Percentiles rank a stretch among this genome's conserved stretches.
phyloP scores from a whole-genome alignment of 805 yeast genomes.

The Candida parachauliodes region DNA sequence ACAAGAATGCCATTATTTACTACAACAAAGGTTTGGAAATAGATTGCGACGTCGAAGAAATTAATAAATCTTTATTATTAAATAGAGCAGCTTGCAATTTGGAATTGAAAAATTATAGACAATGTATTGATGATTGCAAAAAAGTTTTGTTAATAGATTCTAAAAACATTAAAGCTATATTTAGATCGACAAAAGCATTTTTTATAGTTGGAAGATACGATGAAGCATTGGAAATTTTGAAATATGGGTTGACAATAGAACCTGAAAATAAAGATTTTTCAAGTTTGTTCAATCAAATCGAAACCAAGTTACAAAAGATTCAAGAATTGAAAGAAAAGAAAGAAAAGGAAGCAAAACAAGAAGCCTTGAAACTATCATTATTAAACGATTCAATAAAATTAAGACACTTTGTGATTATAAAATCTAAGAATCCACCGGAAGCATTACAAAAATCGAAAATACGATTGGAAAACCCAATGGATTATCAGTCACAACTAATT shows the following conservation, averaged over 20 bases:
- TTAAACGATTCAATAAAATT: slow-evolving; percentile 58
- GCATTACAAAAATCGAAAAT: slow-evolving; percentile 49
- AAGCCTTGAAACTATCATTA: slow-evolving; percentile 38
- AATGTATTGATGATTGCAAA: slow-evolving; percentile 83
- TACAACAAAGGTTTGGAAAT: slow-evolving; percentile 80
- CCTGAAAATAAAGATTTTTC: slow-evolving; percentile 54
- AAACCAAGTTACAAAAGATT: slow-evolving; percentile 30
- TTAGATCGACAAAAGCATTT: slow-evolving; percentile 80
- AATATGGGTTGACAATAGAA: slow-evolving; percentile 64
- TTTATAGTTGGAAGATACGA: slow-evolving; percentile 60
- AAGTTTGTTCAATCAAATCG: slow-evolving; percentile 40
- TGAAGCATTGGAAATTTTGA: slow-evolving; percentile 66
- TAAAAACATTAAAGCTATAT: slow-evolving; percentile 77
- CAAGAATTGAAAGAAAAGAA: slow-evolving; percentile 27
- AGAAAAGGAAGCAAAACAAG: slow-evolving; percentile 37
- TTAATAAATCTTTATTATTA: slow-evolving; percentile 62
- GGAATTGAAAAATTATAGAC: slow-evolving; percentile 78
- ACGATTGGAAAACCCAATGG: slow-evolving; percentile 59
- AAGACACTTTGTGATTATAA: slow-evolving; percentile 52
- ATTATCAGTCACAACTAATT: slow-evolving; percentile 73
- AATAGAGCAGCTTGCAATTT: slow-evolving; percentile 93
- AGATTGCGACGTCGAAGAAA: slow-evolving; percentile 50
- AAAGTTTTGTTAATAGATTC: slow-evolving; percentile 64
- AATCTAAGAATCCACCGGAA: slow-evolving; percentile 53
- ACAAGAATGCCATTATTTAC: slow-evolving; percentile 68